A percentile compares a stretch with the other conserved stretches of the same genome.
Conservation (phyloP, 805 yeast genomes). For the Ascoidea rubescens region DNA sequence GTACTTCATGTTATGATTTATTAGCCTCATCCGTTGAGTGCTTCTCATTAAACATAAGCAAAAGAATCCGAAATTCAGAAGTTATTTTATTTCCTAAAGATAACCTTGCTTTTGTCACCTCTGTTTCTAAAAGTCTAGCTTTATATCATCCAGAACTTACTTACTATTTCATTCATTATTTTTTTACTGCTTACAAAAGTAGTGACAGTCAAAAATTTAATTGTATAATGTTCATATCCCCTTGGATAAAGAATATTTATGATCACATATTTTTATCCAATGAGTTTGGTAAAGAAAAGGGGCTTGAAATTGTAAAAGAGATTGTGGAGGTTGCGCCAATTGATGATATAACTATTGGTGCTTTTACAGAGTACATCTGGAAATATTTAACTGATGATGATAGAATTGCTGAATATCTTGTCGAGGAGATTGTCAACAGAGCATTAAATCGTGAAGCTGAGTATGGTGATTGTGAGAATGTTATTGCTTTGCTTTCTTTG, state of each 20-base stretch:
- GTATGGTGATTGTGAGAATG: constrained; percentile 51
- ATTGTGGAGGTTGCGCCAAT: constrained; percentile 19
- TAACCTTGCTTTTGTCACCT: constrained; percentile 36
- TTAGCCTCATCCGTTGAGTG: constrained; percentile 20
- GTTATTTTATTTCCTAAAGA: constrained; percentile 43
- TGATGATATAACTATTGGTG: constrained; percentile 32
- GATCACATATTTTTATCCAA: constrained; percentile 38
- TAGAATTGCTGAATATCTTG: constrained; percentile 37
- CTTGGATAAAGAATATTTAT: constrained; percentile 64
- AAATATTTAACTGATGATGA: constrained; percentile 48
- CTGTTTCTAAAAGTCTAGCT: constrained; percentile 34
- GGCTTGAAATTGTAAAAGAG: constrained; percentile 43
- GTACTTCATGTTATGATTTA: constrained; percentile 10
- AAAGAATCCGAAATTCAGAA: constrained; percentile 26
- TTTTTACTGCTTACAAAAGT: constrained; percentile 33
- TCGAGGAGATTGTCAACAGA: constrained; percentile 63
- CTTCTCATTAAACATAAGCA: constrained; percentile 32
- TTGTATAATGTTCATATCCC: constrained; percentile 17
- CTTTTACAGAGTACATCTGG: constrained; percentile 55
- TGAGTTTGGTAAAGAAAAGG: constrained; percentile 28
- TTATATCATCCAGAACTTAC: constrained; percentile 33
- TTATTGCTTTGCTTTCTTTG: constrained; percentile 45
- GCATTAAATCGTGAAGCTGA: constrained; percentile 71
- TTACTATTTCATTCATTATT: constrained; percentile 30
- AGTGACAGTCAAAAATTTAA: constrained; percentile 11